Base-by-base conservation (phyloP, 306 rosid genomes). In the Herpetospermum pedunculosum region DNA sequence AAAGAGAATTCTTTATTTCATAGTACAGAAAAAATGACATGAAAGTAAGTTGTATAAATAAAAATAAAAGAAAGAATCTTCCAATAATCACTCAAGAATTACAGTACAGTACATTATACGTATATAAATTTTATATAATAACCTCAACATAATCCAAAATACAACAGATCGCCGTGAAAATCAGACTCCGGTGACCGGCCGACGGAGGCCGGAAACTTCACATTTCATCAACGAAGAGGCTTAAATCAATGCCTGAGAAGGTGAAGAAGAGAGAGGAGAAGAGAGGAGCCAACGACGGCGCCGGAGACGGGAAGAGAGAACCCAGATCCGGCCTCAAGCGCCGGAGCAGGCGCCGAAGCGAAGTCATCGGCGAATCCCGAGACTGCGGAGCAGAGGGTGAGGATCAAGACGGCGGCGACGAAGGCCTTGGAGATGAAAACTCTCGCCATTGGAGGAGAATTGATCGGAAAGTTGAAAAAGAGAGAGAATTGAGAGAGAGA, bases 271-370 rank as follows among this genome's bases (percentile, higher is more conserved):
- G 83, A 76, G 32, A 76, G 43, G 74, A 76, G 25, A 16, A 62
- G 15, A 4, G 83, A 71, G 32, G 73, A 80, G 47, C 19, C 77
- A 35, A 71, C 8, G 15, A 25, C 63, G 16, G 52, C 74, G 10
- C 29, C 74, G 21, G 83, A 72, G 43, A 80, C 46, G 32, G 53
- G 75, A 0, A 65, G 48, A 50, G 77, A 62, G 58, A 38, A 49
- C 10, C 75, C 83, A 2, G 80, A 71, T 19, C 83, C 77, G 8
- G 73, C 1, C 32, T 50, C 70, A 43, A n/a, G 53, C 0, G 75
- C n/a, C 29, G 77, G 80, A 5, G 78, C 49, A 3, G 82, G 79
- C 8, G 80, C 41, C 57, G 77, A 74, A 15, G 83, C 73, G 65
- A 18, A 4, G 40, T 38, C 64, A 6, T 21, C 40, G 2, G 32